Evolutionary conservation across 768 basidiomycete genomes (phyloP).

Genomic region (Amanita exitialis): DNA sequence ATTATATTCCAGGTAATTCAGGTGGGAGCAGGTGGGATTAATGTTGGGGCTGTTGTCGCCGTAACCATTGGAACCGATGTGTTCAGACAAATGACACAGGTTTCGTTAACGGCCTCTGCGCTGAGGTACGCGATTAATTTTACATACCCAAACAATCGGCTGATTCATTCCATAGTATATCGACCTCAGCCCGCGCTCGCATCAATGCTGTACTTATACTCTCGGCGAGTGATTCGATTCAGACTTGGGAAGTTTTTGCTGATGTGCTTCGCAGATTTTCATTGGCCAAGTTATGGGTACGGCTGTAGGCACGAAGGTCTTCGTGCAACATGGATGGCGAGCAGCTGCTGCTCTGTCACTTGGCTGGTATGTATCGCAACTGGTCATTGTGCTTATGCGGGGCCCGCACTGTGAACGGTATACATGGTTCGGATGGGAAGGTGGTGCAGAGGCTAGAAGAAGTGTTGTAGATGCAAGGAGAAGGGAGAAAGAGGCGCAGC

Average conservation of each 20-base stretch:
- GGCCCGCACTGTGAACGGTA: slow-evolving; percentile 54
- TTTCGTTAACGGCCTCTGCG: slow-evolving; percentile 51
- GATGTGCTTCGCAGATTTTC: slow-evolving; percentile 34
- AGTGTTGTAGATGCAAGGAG: slow-evolving; percentile 20
- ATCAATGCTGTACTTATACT: slow-evolving; percentile 72
- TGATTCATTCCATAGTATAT: slow-evolving; percentile 22
- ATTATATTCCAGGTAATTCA: slow-evolving; percentile 52
- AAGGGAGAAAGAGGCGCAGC: background rate
- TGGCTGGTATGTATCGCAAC: slow-evolving; percentile 44
- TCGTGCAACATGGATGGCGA: slow-evolving; percentile 62
- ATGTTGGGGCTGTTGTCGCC: slow-evolving; percentile 61
- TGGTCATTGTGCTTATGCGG: slow-evolving; percentile 48
- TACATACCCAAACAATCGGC: slow-evolving; percentile 6
- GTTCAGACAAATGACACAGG: slow-evolving; percentile 66
- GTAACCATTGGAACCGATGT: slow-evolving; percentile 64
- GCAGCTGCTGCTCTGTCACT: slow-evolving; percentile 52
- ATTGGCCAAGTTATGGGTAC: slow-evolving; percentile 82
- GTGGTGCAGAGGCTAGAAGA: slow-evolving; percentile 37
- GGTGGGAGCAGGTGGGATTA: slow-evolving; percentile 58
- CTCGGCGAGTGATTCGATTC: slow-evolving; percentile 30
- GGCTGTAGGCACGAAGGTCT: slow-evolving; percentile 61
- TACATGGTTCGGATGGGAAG: slow-evolving; percentile 60
- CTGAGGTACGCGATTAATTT: slow-evolving; percentile 29
- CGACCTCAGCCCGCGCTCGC: slow-evolving; percentile 46
- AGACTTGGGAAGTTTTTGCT: background rate